A percentile compares a stretch with the other conserved stretches of the same genome.
Conservation (phyloP, 371 early-diverging fungal genomes). For the Apophysomyces variabilis region DNA sequence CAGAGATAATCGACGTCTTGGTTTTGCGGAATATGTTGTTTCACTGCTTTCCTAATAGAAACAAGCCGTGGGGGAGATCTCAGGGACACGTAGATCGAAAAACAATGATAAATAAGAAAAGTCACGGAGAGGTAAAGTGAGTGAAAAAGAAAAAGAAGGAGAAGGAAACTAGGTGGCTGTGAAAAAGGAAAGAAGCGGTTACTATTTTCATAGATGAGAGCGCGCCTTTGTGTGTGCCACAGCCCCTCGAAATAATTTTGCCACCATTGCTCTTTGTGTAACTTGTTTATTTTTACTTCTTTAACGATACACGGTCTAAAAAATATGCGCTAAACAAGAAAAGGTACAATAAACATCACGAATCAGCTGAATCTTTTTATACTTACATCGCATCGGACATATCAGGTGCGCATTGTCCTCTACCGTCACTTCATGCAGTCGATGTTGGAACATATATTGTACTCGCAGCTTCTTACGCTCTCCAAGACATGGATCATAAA, state of each 20-base stretch:
- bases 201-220: slow-evolving; percentile 3
- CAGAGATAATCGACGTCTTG: slow-evolving; percentile 11
- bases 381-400: slow-evolving; percentile 83
- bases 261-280: slow-evolving; percentile 7
- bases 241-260: slow-evolving; percentile 1
- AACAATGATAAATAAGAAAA: slow-evolving; percentile 7
- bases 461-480: slow-evolving; percentile 82
- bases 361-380: slow-evolving; percentile 13
- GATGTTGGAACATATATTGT: slow-evolving; percentile 83
- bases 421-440: slow-evolving; percentile 81
- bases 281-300: slow-evolving; percentile 13
- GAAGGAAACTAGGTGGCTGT: not conserved
- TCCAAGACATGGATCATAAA: slow-evolving; percentile 96
- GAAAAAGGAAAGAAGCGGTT: not conserved
- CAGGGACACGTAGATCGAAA: not conserved
- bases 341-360: not conserved
- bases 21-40: not conserved
- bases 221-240: slow-evolving; percentile 15
- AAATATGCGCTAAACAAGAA: slow-evolving; percentile 30
- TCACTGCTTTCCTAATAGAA: not conserved
- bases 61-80: not conserved
- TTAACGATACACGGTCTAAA: slow-evolving; percentile 20
- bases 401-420: slow-evolving; percentile 81
- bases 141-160: slow-evolving; percentile 17
- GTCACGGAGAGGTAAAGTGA: slow-evolving; percentile 14